These are phyloP conservation scores for Funneliformis mosseae DNA, from an alignment of 192 early-diverging fungal species.

Conservation along the genomic window DNA sequence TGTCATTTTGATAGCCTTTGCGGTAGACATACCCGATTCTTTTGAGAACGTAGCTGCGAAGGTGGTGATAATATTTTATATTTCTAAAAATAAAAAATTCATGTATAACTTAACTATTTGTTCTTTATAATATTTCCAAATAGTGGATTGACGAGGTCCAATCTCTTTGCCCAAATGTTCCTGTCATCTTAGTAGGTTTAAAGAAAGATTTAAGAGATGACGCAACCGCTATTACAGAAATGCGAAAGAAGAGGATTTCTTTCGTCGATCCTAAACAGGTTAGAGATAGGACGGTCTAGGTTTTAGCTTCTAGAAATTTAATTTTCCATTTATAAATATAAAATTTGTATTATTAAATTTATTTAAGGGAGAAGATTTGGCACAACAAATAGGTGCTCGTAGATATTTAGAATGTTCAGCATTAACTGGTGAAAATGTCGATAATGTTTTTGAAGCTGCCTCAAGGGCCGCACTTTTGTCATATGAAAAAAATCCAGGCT, in stretches of 20 bases:
- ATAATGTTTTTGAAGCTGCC: conserved; percentile 58
- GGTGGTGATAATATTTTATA: conserved; percentile 33
- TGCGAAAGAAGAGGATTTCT: conserved; percentile 63
- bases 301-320: no score
- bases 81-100: neutral
- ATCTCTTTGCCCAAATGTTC: conserved; percentile 80
- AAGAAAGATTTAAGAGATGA: conserved; percentile 90
- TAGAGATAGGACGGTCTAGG: neutral
- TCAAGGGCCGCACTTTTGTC: conserved; percentile 44
- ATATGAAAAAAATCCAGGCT: neutral
- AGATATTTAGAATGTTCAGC: conserved; percentile 87
- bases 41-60: conserved; percentile 81
- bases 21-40: conserved; percentile 79
- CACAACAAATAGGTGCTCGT: conserved; percentile 69
- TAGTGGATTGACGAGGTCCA: conserved; percentile 89
- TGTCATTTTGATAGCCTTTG: conserved; percentile 93
- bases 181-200: conserved; percentile 85
- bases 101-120: neutral
- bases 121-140: neutral
- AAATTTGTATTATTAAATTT: neutral
- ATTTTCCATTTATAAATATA: neutral
- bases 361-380: conserved; percentile 65
- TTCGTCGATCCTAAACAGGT: conserved; percentile 77
- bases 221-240: conserved; percentile 63
- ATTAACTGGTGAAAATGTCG: conserved; percentile 69